These are phyloP conservation scores for Myxozyma sirexii DNA, from an alignment of 805 yeast genomes.

Conservation along the genomic window DNA sequence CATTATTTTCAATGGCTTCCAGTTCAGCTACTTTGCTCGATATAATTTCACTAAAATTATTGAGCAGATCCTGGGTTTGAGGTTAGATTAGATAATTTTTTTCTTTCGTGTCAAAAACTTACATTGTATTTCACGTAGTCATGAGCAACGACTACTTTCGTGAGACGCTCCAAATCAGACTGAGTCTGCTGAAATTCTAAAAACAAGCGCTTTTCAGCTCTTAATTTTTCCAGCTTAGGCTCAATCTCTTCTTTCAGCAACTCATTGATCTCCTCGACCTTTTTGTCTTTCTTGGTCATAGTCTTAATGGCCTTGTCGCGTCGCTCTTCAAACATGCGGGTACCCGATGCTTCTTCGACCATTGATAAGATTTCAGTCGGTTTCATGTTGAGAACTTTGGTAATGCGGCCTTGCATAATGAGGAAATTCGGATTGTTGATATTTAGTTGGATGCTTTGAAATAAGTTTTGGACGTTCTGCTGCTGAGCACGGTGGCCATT, in stretches of 20 bases:
- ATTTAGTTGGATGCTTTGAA: constrained; percentile 92
- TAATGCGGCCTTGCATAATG: constrained; percentile 98
- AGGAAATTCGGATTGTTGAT: constrained; percentile 96
- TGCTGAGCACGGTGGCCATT: constrained; percentile 98
- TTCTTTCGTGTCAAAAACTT: neutral
- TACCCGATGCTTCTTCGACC: constrained; percentile 98
- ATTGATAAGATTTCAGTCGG: constrained; percentile 85
- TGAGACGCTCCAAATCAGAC: constrained; percentile 72
- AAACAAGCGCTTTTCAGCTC: constrained; percentile 79
- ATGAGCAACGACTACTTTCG: constrained; percentile 75
- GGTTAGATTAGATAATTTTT: neutral
- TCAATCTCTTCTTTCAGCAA: constrained; percentile 84
- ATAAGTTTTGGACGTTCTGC: constrained; percentile 82
- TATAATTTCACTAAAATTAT: constrained; percentile 15
- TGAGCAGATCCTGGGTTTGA: constrained; percentile 11
- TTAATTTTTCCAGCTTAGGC: constrained; percentile 80
- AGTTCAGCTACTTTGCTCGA: constrained; percentile 15
- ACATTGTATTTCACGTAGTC: constrained; percentile 56
- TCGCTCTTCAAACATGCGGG: constrained; percentile 91
- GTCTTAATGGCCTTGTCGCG: constrained; percentile 89
- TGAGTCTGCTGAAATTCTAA: constrained; percentile 86
- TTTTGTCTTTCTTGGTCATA: constrained; percentile 86
- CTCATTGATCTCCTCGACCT: constrained; percentile 73
- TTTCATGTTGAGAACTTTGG: constrained; percentile 95
- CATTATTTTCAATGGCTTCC: constrained; percentile 2